Conservation (phyloP, 2,329 filamentous ascomycete genomes). For the Dendrostoma leiphaemia region DNA sequence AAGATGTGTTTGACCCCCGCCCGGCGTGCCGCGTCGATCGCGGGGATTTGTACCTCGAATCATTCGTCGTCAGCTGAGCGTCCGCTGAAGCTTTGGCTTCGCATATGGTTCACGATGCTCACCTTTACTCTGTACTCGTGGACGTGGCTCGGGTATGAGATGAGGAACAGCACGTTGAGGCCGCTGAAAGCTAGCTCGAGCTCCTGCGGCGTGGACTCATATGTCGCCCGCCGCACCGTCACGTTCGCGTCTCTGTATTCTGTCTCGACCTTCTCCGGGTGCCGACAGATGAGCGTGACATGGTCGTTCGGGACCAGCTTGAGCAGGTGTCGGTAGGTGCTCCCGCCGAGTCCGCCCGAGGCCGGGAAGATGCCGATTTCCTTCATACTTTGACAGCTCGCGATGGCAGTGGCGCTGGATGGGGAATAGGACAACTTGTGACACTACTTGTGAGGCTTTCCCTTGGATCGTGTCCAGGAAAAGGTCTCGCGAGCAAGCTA, state of each 20-base stretch:
- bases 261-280: constrained; percentile 39
- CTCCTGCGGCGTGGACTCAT: constrained; percentile 41
- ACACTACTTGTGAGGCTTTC: not conserved
- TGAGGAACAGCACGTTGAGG: constrained; percentile 51
- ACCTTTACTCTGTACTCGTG: constrained; percentile 43
- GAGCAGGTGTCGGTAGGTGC: constrained; percentile 48
- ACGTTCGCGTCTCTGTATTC: constrained; percentile 40
- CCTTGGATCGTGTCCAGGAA: not conserved
- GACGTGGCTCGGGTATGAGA: constrained; percentile 52
- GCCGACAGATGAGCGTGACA: constrained; percentile 46
- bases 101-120: no score
- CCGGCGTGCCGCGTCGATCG: constrained; percentile 50
- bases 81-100: no score
- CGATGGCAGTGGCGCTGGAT: not conserved
- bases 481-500: not conserved
- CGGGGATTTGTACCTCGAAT: constrained; percentile 33
- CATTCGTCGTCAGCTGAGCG: no score
- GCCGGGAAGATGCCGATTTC: constrained; percentile 48
- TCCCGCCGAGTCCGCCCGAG: constrained; percentile 50
- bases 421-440: not conserved
- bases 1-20: constrained; percentile 53
- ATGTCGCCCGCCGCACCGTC: constrained; percentile 50
- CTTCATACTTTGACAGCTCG: constrained; percentile 22
- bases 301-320: constrained; percentile 39
- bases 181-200: constrained; percentile 47